Evolutionary conservation across 1,284 basidiomycete genomes (phyloP), one percentile per base, ranked within the genome.

Genomic region (Austroboletus niveus): DNA sequence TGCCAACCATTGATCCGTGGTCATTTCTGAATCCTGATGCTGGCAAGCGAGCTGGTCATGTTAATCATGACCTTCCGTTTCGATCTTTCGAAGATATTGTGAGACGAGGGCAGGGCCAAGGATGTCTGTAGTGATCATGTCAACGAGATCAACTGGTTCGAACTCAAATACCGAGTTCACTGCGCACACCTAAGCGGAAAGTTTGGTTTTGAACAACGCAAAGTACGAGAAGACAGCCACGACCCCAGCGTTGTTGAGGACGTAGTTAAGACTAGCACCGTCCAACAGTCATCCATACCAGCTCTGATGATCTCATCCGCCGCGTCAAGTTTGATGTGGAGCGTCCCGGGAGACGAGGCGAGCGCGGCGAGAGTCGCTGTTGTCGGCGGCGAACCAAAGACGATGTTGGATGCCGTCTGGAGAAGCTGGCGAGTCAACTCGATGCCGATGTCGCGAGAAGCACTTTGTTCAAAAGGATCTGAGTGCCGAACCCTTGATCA

Each of bases 371-470:
- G 64, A 3, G 52, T 57, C 0, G 54, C 49, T 4, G 75, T 70
- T 9, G 54, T 59, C 8, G 62, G 58, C 3, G 71, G 72, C 24
- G 62, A 65, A 3, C 72, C 74, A 49, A 75, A 63, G 32, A 76
- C 69, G 52, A 63, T 57, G 58, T 73, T 74, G 9, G 54, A 46
- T 2, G 68, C 58, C 20, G 65, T 55, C 6, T 57, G 48, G n/a
- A 70, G 52, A 20, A 77, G 64, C 51, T 75, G 72, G 22, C 60
- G 61, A 8, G 67, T 63, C 24, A 70, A 58, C 57, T 74, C 73
- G n/a, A 75, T 60, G 6, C 73, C 74, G 39, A 76, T 72, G 5
- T 73, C 74, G 8, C 73, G 69, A 27, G 69, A 72, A n/a, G 69
- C 56, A n/a, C 73, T 74, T 46, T 41, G 17, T 17, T 17, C 17